phyloP scores from a whole-genome alignment of 192 early-diverging fungal genomes.

The Lobulomyces angularis region DNA sequence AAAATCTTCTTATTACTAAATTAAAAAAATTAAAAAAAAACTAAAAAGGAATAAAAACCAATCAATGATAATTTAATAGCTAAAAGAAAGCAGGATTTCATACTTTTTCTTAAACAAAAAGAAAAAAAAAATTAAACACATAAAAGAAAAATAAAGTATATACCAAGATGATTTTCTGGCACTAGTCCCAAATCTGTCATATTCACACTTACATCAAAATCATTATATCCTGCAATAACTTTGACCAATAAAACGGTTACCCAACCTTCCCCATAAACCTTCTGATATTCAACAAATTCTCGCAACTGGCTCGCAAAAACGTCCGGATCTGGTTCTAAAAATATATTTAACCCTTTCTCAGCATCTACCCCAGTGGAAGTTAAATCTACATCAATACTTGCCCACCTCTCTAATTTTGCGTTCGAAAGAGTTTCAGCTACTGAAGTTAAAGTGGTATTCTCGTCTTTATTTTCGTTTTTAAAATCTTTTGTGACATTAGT shows the following conservation, averaged over 20 bases:
- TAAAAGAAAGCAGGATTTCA: no score
- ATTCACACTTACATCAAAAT: constrained; percentile 5
- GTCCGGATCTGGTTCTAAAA: constrained; percentile 3
- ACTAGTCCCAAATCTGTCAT: constrained; percentile 18
- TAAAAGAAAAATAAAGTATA: no score
- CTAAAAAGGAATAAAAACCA: no score
- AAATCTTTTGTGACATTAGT: no score
- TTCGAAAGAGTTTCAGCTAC: background rate
- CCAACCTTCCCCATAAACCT: constrained; percentile 15
- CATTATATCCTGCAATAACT: background rate
- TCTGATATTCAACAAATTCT: constrained; percentile 10
- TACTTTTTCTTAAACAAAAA: no score
- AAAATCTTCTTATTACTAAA: no score
- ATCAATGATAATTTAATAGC: no score
- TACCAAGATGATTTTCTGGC: constrained; percentile 15
- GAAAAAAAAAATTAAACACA: no score
- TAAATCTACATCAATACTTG: constrained; percentile 11
- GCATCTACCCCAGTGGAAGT: constrained; percentile 3
- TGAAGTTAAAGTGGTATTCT: background rate
- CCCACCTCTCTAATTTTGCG: constrained; percentile 9
- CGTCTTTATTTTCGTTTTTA: constrained; percentile 1
- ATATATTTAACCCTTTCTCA: background rate
- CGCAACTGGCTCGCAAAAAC: constrained; percentile 7
- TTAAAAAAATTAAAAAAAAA: no score
- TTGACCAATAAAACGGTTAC: constrained; percentile 9